Evolutionary conservation across 257 asterid genomes (phyloP).

Genomic region (Thymus mandschuricus): DNA sequence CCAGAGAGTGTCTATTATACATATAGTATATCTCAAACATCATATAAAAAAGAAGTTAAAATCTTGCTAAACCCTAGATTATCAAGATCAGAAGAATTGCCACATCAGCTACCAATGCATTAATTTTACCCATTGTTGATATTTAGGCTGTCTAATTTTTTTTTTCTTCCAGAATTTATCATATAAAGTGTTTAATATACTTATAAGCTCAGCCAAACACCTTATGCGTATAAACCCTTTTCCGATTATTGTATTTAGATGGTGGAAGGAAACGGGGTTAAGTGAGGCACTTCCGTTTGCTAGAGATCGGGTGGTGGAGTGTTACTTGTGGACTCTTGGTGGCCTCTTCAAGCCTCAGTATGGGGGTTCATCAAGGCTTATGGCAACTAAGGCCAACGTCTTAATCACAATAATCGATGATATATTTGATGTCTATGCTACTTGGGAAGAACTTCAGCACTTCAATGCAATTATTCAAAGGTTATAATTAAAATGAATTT

Average conservation of each 20-base stretch:
- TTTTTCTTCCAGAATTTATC: no score
- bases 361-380: slow-evolving; percentile 3
- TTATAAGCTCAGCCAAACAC: no score
- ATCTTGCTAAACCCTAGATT: no score
- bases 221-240: no score
- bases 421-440: slow-evolving; percentile 32
- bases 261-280: slow-evolving; percentile 51
- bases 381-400: slow-evolving; percentile 2
- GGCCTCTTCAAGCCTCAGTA: slow-evolving; percentile 31
- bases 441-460: slow-evolving; percentile 21
- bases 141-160: no score
- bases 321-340: slow-evolving; percentile 43
- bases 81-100: no score
- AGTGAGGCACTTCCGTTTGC: slow-evolving; percentile 47
- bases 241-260: slow-evolving; percentile 20
- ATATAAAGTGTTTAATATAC: no score
- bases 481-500: not conserved
- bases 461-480: slow-evolving; percentile 1
- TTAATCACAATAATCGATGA: slow-evolving; percentile 32
- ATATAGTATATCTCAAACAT: no score
- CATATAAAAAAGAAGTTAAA: no score
- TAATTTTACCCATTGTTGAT: no score
- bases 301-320: slow-evolving; percentile 55
- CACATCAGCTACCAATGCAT: no score
- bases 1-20: no score